Base-by-base conservation (phyloP, 805 yeast genomes). In the Torulaspora gathmanii region DNA sequence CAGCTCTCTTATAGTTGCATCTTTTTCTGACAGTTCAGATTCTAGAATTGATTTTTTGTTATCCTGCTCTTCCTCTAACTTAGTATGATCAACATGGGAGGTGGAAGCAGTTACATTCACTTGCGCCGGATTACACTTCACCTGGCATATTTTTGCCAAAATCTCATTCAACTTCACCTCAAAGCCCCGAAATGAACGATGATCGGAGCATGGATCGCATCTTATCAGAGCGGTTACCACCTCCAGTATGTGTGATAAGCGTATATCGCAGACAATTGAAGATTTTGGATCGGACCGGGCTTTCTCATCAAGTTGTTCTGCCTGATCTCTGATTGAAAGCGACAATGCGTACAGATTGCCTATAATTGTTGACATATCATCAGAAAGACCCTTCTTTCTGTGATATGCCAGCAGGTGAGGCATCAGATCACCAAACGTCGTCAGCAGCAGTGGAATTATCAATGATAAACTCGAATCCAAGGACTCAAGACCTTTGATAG, bases 1-100 rank as follows among this genome's bases (percentile, higher is more conserved):
- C 11, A 75, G 60, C 37, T 78, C 80, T 29, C 71, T 71, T n/a
- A 20, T 34, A 5, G 12, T 20, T 7, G 26, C 26, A 19, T 34
- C 37, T 16, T 34, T 34, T n/a, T 34, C 27, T 20, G 26, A 22
- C 5, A 34, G 27, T 11, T 20, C 16, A 12, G 37, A 34, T 20
- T 34, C 17, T 15, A 34, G 13, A 8, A 5, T 11, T 6, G 15
- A 23, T 9, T 20, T 16, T 2, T 19, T 31, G 17, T 12, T 19
- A 3, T 9, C n/a, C 4, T 31, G 11, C 25, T 22, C 25, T 22
- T 22, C 25, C 25, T 22, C 25, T 6, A 22, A 22, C 6, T 22
- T 10, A 22, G 25, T 22, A 22, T 3, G 8, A 22, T 22, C 25
- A 22, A 4, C 25, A 20, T 20, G 4, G 22, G 22, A 20, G 22